Evolutionary conservation across 306 rosid genomes (phyloP), one percentile per base, ranked within the genome.

Genomic region (Cicer cuneatum): DNA sequence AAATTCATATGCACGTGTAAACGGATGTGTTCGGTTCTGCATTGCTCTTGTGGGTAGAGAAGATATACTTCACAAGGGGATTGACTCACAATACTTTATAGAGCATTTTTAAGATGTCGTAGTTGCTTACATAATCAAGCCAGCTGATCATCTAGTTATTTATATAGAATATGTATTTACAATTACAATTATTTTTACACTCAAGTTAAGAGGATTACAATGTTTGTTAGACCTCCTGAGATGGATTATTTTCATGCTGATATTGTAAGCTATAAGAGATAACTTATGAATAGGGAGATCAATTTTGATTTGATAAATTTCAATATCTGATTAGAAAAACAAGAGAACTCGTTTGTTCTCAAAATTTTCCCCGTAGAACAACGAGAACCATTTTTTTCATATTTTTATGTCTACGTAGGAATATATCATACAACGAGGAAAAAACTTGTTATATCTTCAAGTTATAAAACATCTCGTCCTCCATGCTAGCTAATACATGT

Each of bases 61-160:
- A n/a, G 61, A 51, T 45, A 76, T 54, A n/a, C n/a, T 76, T 81
- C 10, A 49, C 66, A 39, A 21, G 78, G 62, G 47, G 48, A 76
- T 43, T 65, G 51, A 46, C 77, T 24, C 21, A 45, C 71, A 63
- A 33, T 59, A 33, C n/a, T n/a, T 59, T 33, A 29, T 7, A 33
- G 41, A 29, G 42, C 14, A 12, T 57, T 57, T 59, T 16, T 58
- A 58, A 13, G 64, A 29, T 41, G 64, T 59, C 33, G 56, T 72
- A 38, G 79, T 48, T 65, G 41, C 66, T 41, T 58, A 43, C 62
- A 69, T 72, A 14, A 41, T 35, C 47, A 75, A 54, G 64, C 11
- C 52, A 66, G 46, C 68, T 39, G 79, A 66, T 72, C 71, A 73
- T 48, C 38, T 2, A 46, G 73, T 73, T 74, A 18, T 68, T n/a